Evolutionary conservation across 176 grass and related monocot genomes (phyloP), one percentile per base, ranked within the genome.

Genomic region (Eleusine coracana): DNA sequence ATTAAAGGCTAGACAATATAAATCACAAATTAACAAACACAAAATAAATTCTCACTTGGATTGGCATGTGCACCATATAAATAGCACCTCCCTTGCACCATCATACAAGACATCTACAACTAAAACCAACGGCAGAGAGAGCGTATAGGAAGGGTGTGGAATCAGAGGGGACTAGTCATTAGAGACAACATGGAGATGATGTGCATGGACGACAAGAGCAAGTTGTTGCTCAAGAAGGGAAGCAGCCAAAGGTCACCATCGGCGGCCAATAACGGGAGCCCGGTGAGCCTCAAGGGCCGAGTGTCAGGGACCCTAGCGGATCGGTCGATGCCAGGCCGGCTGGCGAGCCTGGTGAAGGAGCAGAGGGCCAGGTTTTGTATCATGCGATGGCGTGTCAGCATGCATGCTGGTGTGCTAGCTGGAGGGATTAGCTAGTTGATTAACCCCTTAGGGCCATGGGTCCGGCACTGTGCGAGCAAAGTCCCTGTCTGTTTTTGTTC

Each of bases 361-460:
- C 93, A 96, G 71, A 82, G 93, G 60, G 93, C 90, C 31, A 78
- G 90, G 62, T 96, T 96, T 72, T 96, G 92, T 88, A 96, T 92
- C 79, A 87, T 96, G 90, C 90, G 90, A 3, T 88, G 93, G 20
- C 92, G 93, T 40, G 83, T 96, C 86, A 91, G 73, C 80, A 96
- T 96, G 90, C 80, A 96, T 96, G 90, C 93, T 96, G 0, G 64
- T 96, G 8, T 96, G 93, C 80, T 96, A 6, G 39, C 3, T 6
- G 93, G 93, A 79, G 76, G 40, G 93, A 92, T 61, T 96, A 82
- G 56, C 40, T 83, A 66, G 12, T 31, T 10, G 4, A 3, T 34
- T 34, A 34, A 34, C 31, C 31, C 31, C 1, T 34, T 34, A 34
- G 31, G 31, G 31, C 2, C 31, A 34, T 0, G 40, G 40, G 40